Evolutionary conservation across 257 asterid species (phyloP), one percentile per base, ranked within the genome.

Genomic region (Handroanthus guayacan): DNA sequence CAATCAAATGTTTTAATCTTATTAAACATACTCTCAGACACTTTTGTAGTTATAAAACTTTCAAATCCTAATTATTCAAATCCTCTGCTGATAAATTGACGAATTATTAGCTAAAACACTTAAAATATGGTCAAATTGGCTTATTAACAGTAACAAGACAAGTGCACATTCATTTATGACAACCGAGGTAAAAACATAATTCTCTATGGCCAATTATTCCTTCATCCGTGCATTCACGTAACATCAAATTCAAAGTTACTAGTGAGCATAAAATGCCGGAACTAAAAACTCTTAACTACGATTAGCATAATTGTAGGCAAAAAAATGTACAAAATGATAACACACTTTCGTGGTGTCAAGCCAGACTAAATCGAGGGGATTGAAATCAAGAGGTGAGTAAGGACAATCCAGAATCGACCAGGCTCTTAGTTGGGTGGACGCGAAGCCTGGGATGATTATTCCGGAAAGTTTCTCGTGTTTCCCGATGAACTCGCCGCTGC

Each of bases 401-500:
- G 99, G 99, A 72, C 98, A 95, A 86, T 95, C 99, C 54, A 95
- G 69, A 68, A 95, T 95, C 47, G 99, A 95, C 99, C 99, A 95
- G 14, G 98, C 99, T 81, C 99, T 83, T 0, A 95, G 94, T 62
- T 92, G 98, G 55, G 99, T 91, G 47, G 99, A 95, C 13, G 99
- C 99, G 87, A 95, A 95, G 69, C 99, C 99, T 6, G 99, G 99
- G 80, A 95, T 89, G 9, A 95, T 91, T 37, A 95, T 95, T 25
- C 98, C 99, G 52, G 99, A 95, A 5, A 95, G 82, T 82, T 89
- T 90, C 1, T 85, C 81, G 57, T 79, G 85, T 45, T 78, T 90
- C 52, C 83, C 85, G 84, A 79, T 58, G 85, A 85, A 87, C 4
- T 83, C 92, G 65, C 83, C 88, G 37, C 65, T 79, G 63, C 50